phyloP scores from a whole-genome alignment of 768 basidiomycete species.

The Russula sp. region DNA sequence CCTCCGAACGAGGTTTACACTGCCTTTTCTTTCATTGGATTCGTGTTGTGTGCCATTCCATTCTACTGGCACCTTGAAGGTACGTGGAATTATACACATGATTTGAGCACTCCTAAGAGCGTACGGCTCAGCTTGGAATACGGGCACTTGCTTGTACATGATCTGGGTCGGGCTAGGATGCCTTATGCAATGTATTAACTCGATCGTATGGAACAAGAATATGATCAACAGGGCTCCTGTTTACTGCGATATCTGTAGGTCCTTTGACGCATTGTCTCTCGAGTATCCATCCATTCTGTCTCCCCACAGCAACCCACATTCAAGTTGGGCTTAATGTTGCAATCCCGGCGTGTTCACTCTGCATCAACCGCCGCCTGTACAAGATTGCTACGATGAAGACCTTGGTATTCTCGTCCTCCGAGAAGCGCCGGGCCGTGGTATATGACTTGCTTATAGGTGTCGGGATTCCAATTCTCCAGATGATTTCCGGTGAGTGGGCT shows the following conservation, averaged over 20 bases:
- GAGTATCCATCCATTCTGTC: not conserved
- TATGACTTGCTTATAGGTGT: conserved; percentile 36
- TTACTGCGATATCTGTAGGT: conserved; percentile 59
- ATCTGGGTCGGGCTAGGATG: conserved; percentile 58
- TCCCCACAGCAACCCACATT: conserved; percentile 41
- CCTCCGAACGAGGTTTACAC: conserved; percentile 33
- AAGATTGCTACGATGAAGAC: conserved; percentile 40
- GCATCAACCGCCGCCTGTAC: conserved; percentile 51
- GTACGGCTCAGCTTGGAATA: conserved; percentile 52
- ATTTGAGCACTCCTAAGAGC: not conserved
- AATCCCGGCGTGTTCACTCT: conserved; percentile 42
- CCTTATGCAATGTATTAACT: conserved; percentile 61
- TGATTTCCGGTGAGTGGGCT: not conserved
- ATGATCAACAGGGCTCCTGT: conserved; percentile 46
- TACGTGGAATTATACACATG: not conserved
- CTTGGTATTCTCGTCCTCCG: conserved; percentile 33
- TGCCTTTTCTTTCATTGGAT: conserved; percentile 45
- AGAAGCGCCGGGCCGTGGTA: not conserved
- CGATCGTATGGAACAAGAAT: conserved; percentile 67
- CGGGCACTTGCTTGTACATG: conserved; percentile 72
- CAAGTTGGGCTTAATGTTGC: conserved; percentile 38
- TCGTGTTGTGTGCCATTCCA: conserved; percentile 49
- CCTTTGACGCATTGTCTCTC: not conserved
- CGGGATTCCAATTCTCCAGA: conserved; percentile 22
- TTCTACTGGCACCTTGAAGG: conserved; percentile 57